A percentile compares a stretch with the other conserved stretches of the same genome.
Evolutionary conservation across 495 filamentous ascomycete genomes (phyloP).

Genomic region (Schizothecium vesticola): DNA sequence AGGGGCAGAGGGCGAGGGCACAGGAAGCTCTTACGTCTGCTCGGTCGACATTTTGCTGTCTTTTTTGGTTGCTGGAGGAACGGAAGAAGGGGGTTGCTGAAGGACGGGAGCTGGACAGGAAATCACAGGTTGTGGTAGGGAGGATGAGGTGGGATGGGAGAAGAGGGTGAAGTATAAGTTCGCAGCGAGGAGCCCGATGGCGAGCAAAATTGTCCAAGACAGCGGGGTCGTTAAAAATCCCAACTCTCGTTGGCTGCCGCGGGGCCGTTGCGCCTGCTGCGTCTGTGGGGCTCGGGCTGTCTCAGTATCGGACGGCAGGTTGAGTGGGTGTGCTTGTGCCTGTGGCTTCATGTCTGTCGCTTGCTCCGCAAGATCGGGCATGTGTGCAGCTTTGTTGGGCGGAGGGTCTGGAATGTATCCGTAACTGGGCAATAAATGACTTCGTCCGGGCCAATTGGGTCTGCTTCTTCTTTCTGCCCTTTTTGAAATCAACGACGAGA

Average conservation of each 20-base stretch:
- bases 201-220: constrained; percentile 10
- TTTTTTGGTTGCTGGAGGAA: constrained; percentile 27
- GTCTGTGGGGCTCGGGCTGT: neutral
- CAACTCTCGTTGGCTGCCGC: constrained; percentile 8
- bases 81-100: constrained; percentile 21
- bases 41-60: constrained; percentile 71
- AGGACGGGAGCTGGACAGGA: constrained; percentile 33
- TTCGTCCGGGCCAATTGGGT: neutral
- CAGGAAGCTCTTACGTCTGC: constrained; percentile 72
- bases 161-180: constrained; percentile 19
- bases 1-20: constrained; percentile 17
- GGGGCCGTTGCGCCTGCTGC: constrained; percentile 1
- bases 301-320: neutral
- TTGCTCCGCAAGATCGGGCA: neutral
- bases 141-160: constrained; percentile 11
- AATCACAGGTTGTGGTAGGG: constrained; percentile 15
- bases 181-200: constrained; percentile 17
- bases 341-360: neutral
- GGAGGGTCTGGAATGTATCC: neutral
- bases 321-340: neutral
- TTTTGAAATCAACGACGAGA: neutral
- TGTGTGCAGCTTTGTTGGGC: constrained; percentile 1
- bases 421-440: neutral
- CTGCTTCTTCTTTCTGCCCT: neutral
- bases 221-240: neutral